Evolutionary conservation across 306 rosid genomes (phyloP).

Genomic region (Quercus suber): DNA sequence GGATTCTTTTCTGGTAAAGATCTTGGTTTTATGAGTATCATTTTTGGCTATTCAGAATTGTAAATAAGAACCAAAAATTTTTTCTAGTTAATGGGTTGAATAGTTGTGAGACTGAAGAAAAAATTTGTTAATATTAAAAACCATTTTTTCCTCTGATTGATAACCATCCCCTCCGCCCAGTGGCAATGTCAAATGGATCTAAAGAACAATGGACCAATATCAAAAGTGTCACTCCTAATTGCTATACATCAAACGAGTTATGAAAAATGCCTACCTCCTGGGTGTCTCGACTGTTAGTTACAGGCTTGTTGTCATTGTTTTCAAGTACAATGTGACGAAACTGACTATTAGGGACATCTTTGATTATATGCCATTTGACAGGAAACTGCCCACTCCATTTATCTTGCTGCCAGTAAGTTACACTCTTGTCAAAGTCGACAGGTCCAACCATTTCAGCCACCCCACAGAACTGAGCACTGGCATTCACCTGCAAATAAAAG

Average conservation of each 20-base stretch:
- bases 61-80: not conserved
- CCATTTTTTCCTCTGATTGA: too few relatives aligned
- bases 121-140: not conserved
- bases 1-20: not conserved
- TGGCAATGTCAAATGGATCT: not conserved
- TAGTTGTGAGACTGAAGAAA: not conserved
- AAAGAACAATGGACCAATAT: not conserved
- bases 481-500: constrained; percentile 63
- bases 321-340: constrained; percentile 84
- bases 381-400: constrained; percentile 94
- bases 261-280: constrained; percentile 62
- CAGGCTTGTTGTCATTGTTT: constrained; percentile 91
- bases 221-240: constrained; percentile 14
- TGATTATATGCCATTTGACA: constrained; percentile 81
- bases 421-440: constrained; percentile 83
- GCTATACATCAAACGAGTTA: not conserved
- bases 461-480: constrained; percentile 94
- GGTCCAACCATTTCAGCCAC: constrained; percentile 93
- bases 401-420: constrained; percentile 92
- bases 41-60: not conserved
- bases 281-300: constrained; percentile 90
- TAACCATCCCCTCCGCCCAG: not conserved
- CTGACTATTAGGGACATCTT: constrained; percentile 86
- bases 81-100: not conserved
- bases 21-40: not conserved